Evolutionary conservation across 176 grass and related monocot species (phyloP).

Genomic region (Themeda triandra): DNA sequence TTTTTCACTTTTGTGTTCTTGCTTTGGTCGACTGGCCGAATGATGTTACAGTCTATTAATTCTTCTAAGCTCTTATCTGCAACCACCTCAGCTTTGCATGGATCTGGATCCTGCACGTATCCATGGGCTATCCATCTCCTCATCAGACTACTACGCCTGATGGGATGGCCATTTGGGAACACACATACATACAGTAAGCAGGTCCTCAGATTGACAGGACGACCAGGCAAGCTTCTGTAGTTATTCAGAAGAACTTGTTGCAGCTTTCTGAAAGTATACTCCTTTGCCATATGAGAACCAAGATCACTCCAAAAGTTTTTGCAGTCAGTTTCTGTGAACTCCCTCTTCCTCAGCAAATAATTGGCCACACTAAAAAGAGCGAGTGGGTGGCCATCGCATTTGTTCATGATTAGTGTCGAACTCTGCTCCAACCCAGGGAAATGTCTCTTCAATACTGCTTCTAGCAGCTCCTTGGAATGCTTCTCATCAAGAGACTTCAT

Average conservation of each 20-base stretch:
- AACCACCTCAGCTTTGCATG: neutral
- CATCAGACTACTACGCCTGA: neutral
- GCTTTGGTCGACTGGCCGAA: neutral
- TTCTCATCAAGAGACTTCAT: constrained; percentile 16
- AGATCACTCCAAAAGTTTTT: neutral
- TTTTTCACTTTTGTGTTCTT: neutral
- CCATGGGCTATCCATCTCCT: constrained; percentile 19
- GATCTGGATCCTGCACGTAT: neutral
- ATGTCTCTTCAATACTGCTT: neutral
- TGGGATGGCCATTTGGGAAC: neutral
- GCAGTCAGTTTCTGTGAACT: neutral
- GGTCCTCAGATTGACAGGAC: neutral
- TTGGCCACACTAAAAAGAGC: constrained; percentile 11
- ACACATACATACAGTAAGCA: constrained; percentile 26
- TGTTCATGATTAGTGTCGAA: neutral
- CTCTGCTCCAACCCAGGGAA: neutral
- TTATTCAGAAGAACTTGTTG: neutral
- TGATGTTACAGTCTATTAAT: neutral
- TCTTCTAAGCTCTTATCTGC: neutral
- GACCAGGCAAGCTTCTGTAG: neutral
- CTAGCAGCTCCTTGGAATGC: neutral
- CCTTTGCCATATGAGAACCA: neutral
- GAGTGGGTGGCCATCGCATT: constrained; percentile 15
- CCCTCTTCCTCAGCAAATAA: neutral
- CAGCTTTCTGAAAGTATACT: neutral